phyloP scores from a whole-genome alignment of 352 stramenopile species.

The Pythium brachiatum region DNA sequence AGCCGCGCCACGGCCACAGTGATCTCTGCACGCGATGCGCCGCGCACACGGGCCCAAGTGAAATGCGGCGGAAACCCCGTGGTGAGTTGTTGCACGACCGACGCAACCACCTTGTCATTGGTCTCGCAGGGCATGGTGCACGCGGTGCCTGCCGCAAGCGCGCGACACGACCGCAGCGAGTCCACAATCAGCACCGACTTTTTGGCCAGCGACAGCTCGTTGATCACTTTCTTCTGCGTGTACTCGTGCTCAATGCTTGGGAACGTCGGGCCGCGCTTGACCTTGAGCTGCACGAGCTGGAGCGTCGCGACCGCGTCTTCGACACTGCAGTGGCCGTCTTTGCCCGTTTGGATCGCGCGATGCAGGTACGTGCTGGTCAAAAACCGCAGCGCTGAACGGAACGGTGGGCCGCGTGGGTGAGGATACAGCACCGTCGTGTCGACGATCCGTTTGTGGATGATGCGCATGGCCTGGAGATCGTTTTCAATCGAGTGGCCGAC shows the following conservation, averaged over 20 bases:
- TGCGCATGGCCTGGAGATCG: conserved; percentile 63
- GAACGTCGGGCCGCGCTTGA: conserved; percentile 74
- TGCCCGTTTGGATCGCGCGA: conserved; percentile 67
- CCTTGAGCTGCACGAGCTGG: conserved; percentile 73
- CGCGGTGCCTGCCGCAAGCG: conserved; percentile 57
- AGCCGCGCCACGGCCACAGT: conserved; percentile 35
- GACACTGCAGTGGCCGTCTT: conserved; percentile 75
- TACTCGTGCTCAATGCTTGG: conserved; percentile 67
- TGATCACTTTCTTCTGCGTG: conserved; percentile 77
- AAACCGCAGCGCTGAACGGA: conserved; percentile 75
- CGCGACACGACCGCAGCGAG: conserved; percentile 54
- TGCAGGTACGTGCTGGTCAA: conserved; percentile 70
- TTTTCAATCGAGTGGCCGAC: conserved; percentile 90
- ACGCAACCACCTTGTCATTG: conserved; percentile 44
- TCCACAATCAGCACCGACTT: conserved; percentile 83
- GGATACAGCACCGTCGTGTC: conserved; percentile 83
- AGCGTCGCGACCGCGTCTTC: conserved; percentile 79
- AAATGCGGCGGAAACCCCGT: conserved; percentile 79
- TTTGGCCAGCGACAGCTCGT: conserved; percentile 62
- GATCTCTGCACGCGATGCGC: conserved; percentile 43
- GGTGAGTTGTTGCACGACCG: conserved; percentile 73
- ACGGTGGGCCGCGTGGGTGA: conserved; percentile 74
- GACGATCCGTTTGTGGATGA: conserved; percentile 75
- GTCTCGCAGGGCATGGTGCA: conserved; percentile 57
- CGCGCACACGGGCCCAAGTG: conserved; percentile 67